Base-by-base conservation (phyloP, 768 basidiomycete species). In the Lactarius psammicola region DNA sequence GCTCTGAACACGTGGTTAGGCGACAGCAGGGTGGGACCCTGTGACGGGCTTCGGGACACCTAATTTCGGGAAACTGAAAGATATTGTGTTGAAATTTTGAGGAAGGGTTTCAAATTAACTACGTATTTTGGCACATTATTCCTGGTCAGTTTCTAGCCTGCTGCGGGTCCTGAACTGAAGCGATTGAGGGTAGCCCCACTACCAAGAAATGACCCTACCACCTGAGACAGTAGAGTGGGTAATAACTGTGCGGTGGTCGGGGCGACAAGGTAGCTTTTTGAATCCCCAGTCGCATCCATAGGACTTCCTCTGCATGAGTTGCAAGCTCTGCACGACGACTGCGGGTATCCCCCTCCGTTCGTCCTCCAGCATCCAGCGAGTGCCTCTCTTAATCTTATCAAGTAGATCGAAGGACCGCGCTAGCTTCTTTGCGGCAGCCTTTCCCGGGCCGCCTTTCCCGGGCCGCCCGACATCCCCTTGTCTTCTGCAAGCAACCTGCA, bases 11-110 rank as follows among this genome's bases (percentile, higher is more conserved):
- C 4, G 33, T n/a, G 54, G n/a, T 49, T 61, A 82, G 82, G 79
- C 82, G 4, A 80, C 82, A 20, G 60, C 59, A 60, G 86, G 86
- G 56, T 87, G 86, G 85, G 85, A 87, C 66, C 18, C 67, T 82
- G 84, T 86, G 11, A 86, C 84, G 53, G 84, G 84, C 26, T 72
- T 83, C 18, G 84, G 84, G 1, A 84, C 84, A 11, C 84, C 83
- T 4, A 78, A 85, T 71, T 84, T 86, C 68, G 73, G 74, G 23
- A 78, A 79, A 66, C 69, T 86, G 62, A 78, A 78, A 71, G 69
- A 75, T 3, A 59, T 85, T 64, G 77, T 80, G 9, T 30, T 60
- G 15, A 20, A 18, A n/a, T 17, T 30, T 55, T 55, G 54, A 30
- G 17, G 54, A 46, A 11, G 10, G n/a, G n/a, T 46, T 46, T 46